Evolutionary conservation across 2,329 filamentous ascomycete species (phyloP).

Genomic region (Claviceps humidiphila): DNA sequence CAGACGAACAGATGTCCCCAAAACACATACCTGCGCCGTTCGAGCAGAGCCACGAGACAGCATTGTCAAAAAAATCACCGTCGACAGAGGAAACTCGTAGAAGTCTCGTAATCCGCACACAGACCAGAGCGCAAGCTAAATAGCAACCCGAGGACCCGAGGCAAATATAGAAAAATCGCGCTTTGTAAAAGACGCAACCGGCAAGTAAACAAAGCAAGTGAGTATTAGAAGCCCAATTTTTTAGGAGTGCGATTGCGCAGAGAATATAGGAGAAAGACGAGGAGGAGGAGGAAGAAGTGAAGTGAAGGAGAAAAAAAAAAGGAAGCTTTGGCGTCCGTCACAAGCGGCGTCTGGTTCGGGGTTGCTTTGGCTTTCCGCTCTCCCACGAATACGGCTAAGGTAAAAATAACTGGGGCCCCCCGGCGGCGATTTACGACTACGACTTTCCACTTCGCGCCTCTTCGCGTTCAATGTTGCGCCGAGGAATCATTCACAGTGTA

Average conservation of each 20-base stretch:
- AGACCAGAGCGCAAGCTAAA: too few relatives aligned
- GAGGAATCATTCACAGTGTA: too few relatives aligned
- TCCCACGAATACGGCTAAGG: neutral
- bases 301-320: neutral
- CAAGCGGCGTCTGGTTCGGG: neutral
- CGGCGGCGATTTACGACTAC: neutral
- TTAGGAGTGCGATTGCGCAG: neutral
- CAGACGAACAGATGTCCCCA: neutral
- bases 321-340: slow-evolving; percentile 1
- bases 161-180: too few relatives aligned
- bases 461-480: too few relatives aligned
- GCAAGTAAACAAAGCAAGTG: neutral
- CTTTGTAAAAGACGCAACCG: neutral
- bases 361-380: neutral
- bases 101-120: too few relatives aligned
- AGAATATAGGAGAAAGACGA: neutral
- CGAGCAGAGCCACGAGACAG: slow-evolving; percentile 44
- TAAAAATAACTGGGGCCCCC: neutral
- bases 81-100: neutral
- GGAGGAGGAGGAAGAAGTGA: neutral
- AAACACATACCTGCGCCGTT: slow-evolving; percentile 41
- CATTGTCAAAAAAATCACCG: slow-evolving; percentile 29
- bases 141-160: too few relatives aligned
- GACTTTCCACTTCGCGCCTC: too few relatives aligned
- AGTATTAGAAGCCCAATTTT: too few relatives aligned